A percentile compares a stretch with the other conserved stretches of the same genome.
phyloP scores from a whole-genome alignment of 2,329 filamentous ascomycete genomes.

The Trichoderma citrinoviride region DNA sequence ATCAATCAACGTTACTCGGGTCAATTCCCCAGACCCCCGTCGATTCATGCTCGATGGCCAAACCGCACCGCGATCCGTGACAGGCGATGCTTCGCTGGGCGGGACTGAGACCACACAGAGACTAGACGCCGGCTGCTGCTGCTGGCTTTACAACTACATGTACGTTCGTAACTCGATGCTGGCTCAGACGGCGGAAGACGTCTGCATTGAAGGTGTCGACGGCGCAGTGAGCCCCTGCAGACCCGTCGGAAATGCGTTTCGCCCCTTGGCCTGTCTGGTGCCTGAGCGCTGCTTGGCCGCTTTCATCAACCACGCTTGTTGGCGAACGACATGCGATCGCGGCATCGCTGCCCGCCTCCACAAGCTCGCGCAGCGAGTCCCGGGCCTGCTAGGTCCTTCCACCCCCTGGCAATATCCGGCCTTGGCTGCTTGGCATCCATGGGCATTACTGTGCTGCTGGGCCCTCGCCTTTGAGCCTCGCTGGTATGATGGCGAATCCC shows the following conservation, averaged over 20 bases:
- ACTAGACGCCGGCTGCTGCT: neutral
- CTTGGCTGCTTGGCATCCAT: slow-evolving; percentile 2
- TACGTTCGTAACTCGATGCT: no score
- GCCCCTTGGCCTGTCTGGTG: slow-evolving; percentile 4
- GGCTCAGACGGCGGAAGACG: neutral
- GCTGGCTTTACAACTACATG: neutral
- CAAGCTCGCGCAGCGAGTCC: neutral
- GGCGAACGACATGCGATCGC: neutral
- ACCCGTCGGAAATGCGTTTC: slow-evolving; percentile 8
- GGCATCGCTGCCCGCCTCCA: slow-evolving; percentile 7
- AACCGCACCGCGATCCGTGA: neutral
- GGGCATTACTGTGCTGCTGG: neutral
- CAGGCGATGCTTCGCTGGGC: neutral
- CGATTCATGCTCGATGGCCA: neutral
- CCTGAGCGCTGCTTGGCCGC: neutral
- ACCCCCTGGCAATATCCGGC: slow-evolving; percentile 1
- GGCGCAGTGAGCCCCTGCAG: slow-evolving; percentile 4
- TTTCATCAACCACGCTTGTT: neutral
- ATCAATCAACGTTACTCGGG: slow-evolving; percentile 16
- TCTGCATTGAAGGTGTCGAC: slow-evolving; percentile 12
- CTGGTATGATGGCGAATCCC: neutral
- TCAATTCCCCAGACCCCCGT: slow-evolving; percentile 3
- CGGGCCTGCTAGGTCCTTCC: neutral
- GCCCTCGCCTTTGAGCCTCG: neutral
- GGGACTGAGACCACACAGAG: neutral